phyloP scores from a whole-genome alignment of 169 alveolate genomes.

The Plasmodium sp. region DNA sequence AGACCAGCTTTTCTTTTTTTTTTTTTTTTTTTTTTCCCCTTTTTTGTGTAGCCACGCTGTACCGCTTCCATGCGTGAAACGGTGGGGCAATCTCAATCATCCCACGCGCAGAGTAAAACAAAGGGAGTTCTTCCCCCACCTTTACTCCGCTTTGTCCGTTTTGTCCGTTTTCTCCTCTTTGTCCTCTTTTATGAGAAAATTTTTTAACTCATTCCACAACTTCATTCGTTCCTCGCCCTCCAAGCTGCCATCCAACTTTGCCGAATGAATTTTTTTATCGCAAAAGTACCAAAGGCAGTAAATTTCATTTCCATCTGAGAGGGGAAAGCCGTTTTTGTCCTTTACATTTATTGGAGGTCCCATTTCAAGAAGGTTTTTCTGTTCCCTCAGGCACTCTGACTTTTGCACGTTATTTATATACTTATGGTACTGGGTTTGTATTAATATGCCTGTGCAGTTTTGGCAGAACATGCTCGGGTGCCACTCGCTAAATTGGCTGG shows the following conservation, averaged over 20 bases:
- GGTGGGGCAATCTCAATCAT: neutral
- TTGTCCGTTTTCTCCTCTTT: neutral
- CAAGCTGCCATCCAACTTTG: constrained; percentile 85
- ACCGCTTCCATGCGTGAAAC: neutral
- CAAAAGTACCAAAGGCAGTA: constrained; percentile 79
- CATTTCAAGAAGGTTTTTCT: constrained; percentile 75
- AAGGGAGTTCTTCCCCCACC: neutral
- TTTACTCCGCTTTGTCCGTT: constrained; percentile 14
- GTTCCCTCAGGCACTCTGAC: constrained; percentile 84
- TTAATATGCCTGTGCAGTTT: constrained; percentile 76
- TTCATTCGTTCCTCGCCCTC: constrained; percentile 81
- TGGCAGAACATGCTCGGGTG: constrained; percentile 76
- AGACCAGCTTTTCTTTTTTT: neutral
- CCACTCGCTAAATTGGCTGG: constrained; percentile 74
- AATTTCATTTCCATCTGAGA: constrained; percentile 81
- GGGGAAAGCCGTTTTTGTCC: constrained; percentile 86
- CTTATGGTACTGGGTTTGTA: constrained; percentile 81
- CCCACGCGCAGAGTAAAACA: neutral
- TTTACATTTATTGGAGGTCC: constrained; percentile 88
- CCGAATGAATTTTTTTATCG: constrained; percentile 70
- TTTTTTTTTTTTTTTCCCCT: neutral
- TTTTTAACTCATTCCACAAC: constrained; percentile 78
- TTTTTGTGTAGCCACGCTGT: neutral
- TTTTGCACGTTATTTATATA: constrained; percentile 81
- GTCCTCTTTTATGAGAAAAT: constrained; percentile 75